Evolutionary conservation across 805 yeast species (phyloP), one percentile per base, ranked within the genome.

Genomic region (Teunomyces atbi): DNA sequence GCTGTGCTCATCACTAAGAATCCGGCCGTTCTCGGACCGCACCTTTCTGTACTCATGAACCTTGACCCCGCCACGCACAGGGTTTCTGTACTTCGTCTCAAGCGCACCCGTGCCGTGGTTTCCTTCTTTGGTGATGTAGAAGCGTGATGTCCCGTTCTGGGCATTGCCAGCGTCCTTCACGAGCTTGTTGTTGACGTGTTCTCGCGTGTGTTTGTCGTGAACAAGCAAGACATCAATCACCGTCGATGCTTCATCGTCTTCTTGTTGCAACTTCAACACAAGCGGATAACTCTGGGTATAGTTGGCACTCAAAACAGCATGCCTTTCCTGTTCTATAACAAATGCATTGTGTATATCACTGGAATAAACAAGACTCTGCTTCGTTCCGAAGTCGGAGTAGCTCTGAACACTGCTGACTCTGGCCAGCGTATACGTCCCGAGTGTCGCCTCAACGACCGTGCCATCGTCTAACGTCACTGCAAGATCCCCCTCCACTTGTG

Each of bases 71-170:
- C 12, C 12, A 1, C 21, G 4, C 3, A n/a, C 27, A 6, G 13
- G 15, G 6, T 12, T 19, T 16, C 15, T 13, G 23, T 39, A 39
- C 12, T n/a, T 10, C 44, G 66, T 73, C 55, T 54, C 64, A 57
- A 65, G 53, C 3, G 55, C 44, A 6, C 80, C 82, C n/a, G 53
- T 50, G 1, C 82, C 83, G 49, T 66, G 61, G 51, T 77, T 77
- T 2, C 81, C 81, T 7, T 47, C 37, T n/a, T 74, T 74, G 5
- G 77, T 62, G 3, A 77, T 37, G 1, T 73, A 66, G 52, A 62
- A 77, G 6, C 50, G 50, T 0, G 83, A 74, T 2, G 76, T 65
- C 18, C 82, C 83, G 38, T 70, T 68, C 51, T 78, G 81, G 19
- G 51, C 49, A 6, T 62, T 58, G 21, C 52, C 45, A 20, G 66